A percentile compares a stretch with the other conserved stretches of the same genome.
These are phyloP conservation scores for Naganishia liquefaciens DNA, from an alignment of 1,284 basidiomycete species.

Conservation along the genomic window DNA sequence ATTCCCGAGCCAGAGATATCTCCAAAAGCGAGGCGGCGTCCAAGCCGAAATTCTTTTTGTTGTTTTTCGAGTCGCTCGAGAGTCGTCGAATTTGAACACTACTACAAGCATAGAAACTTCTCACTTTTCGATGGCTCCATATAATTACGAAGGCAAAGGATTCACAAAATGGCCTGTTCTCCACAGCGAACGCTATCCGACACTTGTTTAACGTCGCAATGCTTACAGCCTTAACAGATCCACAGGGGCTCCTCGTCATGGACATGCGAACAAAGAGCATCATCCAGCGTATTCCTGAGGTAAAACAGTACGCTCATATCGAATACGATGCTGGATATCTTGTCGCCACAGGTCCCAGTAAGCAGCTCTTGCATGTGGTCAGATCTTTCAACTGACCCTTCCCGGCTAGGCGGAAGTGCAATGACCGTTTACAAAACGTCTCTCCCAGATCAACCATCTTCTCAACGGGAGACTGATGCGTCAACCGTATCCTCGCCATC, in stretches of 20 bases:
- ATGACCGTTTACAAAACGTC: slow-evolving; percentile 13
- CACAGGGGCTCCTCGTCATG: slow-evolving; percentile 38
- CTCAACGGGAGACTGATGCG: not conserved
- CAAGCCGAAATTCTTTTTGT: no score
- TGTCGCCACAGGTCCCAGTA: slow-evolving; percentile 8
- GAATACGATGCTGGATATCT: slow-evolving; percentile 22
- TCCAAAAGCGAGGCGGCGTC: not conserved
- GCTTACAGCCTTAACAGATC: not conserved
- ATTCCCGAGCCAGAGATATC: no score
- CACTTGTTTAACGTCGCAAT: not conserved
- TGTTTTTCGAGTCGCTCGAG: no score
- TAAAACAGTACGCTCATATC: slow-evolving; percentile 15
- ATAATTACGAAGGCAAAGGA: no score
- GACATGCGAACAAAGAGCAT: slow-evolving; percentile 34
- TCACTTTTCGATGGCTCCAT: no score
- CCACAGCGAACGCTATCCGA: not conserved
- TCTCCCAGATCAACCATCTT: not conserved
- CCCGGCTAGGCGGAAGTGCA: not conserved
- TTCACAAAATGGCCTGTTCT: no score
- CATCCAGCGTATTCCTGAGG: slow-evolving; percentile 13
- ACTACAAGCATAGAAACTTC: no score
- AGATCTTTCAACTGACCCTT: no score
- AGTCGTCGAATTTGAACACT: no score
- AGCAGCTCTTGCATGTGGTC: not conserved
- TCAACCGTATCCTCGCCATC: not conserved